phyloP scores from a whole-genome alignment of 768 basidiomycete genomes.

The Boletellus sp. region DNA sequence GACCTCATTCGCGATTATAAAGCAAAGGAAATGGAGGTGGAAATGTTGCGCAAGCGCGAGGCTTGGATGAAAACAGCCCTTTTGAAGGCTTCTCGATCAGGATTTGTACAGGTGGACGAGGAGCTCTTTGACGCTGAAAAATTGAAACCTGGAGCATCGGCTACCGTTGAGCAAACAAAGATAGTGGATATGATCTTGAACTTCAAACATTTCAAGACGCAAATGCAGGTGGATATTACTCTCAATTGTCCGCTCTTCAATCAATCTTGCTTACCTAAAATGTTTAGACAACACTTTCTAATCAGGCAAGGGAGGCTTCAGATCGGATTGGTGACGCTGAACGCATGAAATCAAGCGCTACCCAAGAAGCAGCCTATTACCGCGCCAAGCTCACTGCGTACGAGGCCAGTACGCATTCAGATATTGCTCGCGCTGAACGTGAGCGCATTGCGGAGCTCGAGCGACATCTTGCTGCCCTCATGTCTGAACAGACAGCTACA shows the following conservation, averaged over 20 bases:
- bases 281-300: conserved; percentile 61
- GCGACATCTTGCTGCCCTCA: conserved; percentile 55
- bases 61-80: conserved; percentile 84
- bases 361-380: conserved; percentile 94
- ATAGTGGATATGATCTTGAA: conserved; percentile 70
- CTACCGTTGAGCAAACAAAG: conserved; percentile 43
- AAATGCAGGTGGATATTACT: conserved; percentile 67
- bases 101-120: conserved; percentile 67
- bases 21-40: conserved; percentile 78
- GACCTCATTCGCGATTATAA: conserved; percentile 80
- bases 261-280: conserved; percentile 11
- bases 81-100: conserved; percentile 67
- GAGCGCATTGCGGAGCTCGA: conserved; percentile 77
- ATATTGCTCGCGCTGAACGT: conserved; percentile 68
- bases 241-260: neutral
- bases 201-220: conserved; percentile 86
- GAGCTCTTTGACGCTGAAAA: conserved; percentile 39
- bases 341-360: conserved; percentile 67
- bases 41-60: conserved; percentile 70
- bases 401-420: conserved; percentile 64
- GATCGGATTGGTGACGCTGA: conserved; percentile 79
- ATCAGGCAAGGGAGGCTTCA: conserved; percentile 74
- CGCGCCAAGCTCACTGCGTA: conserved; percentile 90
- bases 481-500: conserved; percentile 59
- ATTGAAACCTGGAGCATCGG: conserved; percentile 33